Evolutionary conservation across 2,329 filamentous ascomycete genomes (phyloP).

Genomic region (Lizonia empirigonia): DNA sequence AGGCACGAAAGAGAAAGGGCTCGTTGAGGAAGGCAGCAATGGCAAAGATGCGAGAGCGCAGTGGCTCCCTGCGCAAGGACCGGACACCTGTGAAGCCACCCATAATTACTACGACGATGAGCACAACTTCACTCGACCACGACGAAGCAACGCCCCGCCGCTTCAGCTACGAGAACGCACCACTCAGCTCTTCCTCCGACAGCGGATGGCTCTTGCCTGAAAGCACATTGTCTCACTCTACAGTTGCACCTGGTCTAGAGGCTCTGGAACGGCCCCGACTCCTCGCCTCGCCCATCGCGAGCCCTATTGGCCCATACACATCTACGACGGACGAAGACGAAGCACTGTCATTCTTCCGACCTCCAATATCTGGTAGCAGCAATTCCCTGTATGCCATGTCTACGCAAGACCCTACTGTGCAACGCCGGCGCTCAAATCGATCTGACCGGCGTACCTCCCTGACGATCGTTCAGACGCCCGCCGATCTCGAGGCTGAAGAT

Average conservation of each 20-base stretch:
- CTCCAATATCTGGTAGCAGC: conserved; percentile 48
- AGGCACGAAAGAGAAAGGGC: conserved; percentile 72
- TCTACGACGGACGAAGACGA: conserved; percentile 89
- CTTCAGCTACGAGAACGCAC: conserved; percentile 48
- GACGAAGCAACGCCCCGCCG: conserved; percentile 29
- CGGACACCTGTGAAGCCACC: conserved; percentile 22
- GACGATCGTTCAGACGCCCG: conserved; percentile 30
- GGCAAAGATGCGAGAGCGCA: conserved; percentile 57
- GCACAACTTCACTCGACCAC: conserved; percentile 20
- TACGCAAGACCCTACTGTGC: conserved; percentile 27
- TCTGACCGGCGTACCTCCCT: conserved; percentile 32
- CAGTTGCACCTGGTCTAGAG: conserved; percentile 12
- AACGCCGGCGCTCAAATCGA: conserved; percentile 41
- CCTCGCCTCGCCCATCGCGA: conserved; percentile 51
- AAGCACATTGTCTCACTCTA: conserved; percentile 23
- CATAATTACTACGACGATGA: conserved; percentile 25
- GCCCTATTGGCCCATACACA: conserved; percentile 65
- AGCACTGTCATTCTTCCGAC: conserved; percentile 64
- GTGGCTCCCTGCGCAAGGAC: conserved; percentile 36
- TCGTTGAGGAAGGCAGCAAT: conserved; percentile 87
- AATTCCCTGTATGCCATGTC: conserved; percentile 48
- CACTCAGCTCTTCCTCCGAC: conserved; percentile 44
- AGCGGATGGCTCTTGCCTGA: conserved; percentile 31
- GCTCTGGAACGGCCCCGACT: conserved; percentile 35
- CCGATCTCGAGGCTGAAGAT: conserved; percentile 47